Evolutionary conservation across 768 basidiomycete genomes (phyloP).

Genomic region (Pilatotrama ljubarskyi): DNA sequence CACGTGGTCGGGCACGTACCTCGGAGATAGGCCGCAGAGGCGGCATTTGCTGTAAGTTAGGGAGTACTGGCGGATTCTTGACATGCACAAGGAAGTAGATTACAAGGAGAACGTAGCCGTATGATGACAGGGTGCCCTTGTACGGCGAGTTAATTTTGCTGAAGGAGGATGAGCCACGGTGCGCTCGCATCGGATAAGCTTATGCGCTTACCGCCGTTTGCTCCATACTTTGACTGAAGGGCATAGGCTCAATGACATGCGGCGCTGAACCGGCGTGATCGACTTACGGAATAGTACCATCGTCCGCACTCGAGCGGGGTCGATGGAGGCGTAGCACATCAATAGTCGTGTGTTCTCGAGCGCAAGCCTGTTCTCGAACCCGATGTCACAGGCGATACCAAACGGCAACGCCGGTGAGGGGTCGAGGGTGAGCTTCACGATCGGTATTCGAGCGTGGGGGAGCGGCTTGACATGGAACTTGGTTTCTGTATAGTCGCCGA

Average conservation of each 20-base stretch:
- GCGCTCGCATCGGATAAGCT: neutral
- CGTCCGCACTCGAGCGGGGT: slow-evolving; percentile 89
- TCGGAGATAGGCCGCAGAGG: slow-evolving; percentile 84
- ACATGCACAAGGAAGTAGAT: slow-evolving; percentile 98
- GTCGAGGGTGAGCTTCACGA: slow-evolving; percentile 93
- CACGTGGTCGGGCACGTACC: slow-evolving; percentile 39
- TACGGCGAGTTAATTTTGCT: slow-evolving; percentile 99
- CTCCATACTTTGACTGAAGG: slow-evolving; percentile 95
- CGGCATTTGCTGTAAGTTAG: slow-evolving; percentile 94
- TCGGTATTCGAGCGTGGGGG: slow-evolving; percentile 96
- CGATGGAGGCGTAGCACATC: slow-evolving; percentile 97
- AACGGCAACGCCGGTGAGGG: slow-evolving; percentile 78
- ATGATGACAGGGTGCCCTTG: slow-evolving; percentile 93
- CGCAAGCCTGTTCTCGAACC: slow-evolving; percentile 96
- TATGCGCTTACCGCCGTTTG: slow-evolving; percentile 70
- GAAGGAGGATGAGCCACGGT: neutral
- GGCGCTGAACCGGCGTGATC: slow-evolving; percentile 16
- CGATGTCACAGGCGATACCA: slow-evolving; percentile 97
- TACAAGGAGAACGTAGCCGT: slow-evolving; percentile 97
- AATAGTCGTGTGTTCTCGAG: slow-evolving; percentile 95
- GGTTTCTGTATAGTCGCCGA: slow-evolving; percentile 58
- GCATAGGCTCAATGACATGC: slow-evolving; percentile 1
- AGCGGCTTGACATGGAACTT: slow-evolving; percentile 96
- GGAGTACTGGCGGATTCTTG: slow-evolving; percentile 94
- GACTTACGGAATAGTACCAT: slow-evolving; percentile 94